Evolutionary conservation across 192 early-diverging fungal species (phyloP).

Genomic region (Borealophlyctis nickersoniae): DNA sequence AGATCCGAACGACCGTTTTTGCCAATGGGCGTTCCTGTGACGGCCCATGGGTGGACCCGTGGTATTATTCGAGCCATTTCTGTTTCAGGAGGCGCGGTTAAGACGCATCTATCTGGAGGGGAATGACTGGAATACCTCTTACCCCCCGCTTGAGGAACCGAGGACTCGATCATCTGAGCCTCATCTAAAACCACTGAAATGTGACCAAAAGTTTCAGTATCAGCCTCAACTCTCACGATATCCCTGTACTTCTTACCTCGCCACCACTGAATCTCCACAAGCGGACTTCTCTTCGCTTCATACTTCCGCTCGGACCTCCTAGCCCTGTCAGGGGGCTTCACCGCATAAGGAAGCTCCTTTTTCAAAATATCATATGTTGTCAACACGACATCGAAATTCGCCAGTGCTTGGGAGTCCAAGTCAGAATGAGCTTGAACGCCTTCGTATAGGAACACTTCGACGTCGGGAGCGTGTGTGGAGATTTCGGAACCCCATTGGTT

Average conservation of each 20-base stretch:
- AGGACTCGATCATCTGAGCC: slow-evolving; percentile 64
- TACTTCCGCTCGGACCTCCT: slow-evolving; percentile 38
- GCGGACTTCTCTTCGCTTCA: slow-evolving; percentile 36
- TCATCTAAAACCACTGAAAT: slow-evolving; percentile 53
- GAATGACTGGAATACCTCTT: no score
- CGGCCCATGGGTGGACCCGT: slow-evolving; percentile 57
- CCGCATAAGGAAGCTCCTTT: slow-evolving; percentile 51
- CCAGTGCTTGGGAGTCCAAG: no score
- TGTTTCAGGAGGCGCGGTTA: no score
- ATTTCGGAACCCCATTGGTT: slow-evolving; percentile 66
- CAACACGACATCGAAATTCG: slow-evolving; percentile 62
- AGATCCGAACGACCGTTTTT: slow-evolving; percentile 46
- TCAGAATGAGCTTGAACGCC: slow-evolving; percentile 28
- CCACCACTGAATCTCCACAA: slow-evolving; percentile 57
- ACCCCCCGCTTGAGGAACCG: slow-evolving; percentile 33
- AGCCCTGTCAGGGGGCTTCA: slow-evolving; percentile 33
- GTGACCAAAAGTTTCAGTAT: not conserved
- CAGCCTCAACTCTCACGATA: not conserved
- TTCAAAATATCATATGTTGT: slow-evolving; percentile 55
- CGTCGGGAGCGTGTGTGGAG: slow-evolving; percentile 46
- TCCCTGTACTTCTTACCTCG: slow-evolving; percentile 19
- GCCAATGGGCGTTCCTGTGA: slow-evolving; percentile 60
- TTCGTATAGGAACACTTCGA: slow-evolving; percentile 41
- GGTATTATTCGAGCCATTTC: slow-evolving; percentile 59
- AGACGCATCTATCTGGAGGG: no score